These are phyloP conservation scores for Didymella lethalis DNA, from an alignment of 2,329 filamentous ascomycete species.

Conservation along the genomic window DNA sequence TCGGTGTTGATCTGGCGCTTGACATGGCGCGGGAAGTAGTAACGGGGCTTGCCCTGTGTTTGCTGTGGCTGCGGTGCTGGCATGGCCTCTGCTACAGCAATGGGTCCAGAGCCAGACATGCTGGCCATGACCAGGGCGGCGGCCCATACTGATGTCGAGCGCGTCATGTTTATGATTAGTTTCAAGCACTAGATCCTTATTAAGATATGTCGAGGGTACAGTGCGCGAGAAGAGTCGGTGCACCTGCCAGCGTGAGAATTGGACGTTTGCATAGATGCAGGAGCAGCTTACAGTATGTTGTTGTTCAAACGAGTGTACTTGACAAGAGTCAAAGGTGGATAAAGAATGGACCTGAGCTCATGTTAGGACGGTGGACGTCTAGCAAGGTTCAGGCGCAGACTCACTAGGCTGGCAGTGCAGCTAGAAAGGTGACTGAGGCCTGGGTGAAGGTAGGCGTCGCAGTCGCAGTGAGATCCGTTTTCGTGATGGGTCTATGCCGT, in stretches of 20 bases:
- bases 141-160: constrained; percentile 56
- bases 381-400: constrained; percentile 20
- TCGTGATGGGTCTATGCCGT: constrained; percentile 43
- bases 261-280: constrained; percentile 5
- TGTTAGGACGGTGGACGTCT: constrained; percentile 25
- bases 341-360: constrained; percentile 49
- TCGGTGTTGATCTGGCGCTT: constrained; percentile 52
- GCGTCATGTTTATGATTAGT: constrained; percentile 54
- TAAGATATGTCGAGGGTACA: constrained; percentile 37
- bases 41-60: constrained; percentile 50
- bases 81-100: constrained; percentile 58
- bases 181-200: constrained; percentile 37
- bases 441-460: constrained; percentile 33
- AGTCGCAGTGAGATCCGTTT: constrained; percentile 34
- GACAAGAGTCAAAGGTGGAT: constrained; percentile 52
- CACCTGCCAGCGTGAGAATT: constrained; percentile 26
- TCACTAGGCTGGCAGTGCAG: constrained; percentile 50
- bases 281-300: constrained; percentile 49
- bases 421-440: constrained; percentile 40
- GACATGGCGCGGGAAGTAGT: constrained; percentile 59
- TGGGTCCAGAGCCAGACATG: constrained; percentile 52
- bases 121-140: constrained; percentile 55
- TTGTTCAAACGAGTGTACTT: constrained; percentile 61
- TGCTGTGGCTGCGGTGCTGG: constrained; percentile 52
- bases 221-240: constrained; percentile 27